phyloP scores from a whole-genome alignment of 345 rosid species.

The Salix dunnii region DNA sequence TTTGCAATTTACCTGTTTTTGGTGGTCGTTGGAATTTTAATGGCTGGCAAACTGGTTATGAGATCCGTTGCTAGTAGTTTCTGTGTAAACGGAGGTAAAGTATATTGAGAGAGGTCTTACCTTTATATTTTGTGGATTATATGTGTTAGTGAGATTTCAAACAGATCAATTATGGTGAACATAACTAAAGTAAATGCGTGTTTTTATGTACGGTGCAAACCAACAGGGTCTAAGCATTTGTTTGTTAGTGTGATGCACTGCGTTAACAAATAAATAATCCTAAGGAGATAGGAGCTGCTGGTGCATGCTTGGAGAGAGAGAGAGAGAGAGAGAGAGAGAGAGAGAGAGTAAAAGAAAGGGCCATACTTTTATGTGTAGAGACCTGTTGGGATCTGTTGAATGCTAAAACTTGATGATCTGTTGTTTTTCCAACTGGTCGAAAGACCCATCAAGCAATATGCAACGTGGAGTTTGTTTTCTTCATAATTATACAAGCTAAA shows the following conservation, averaged over 20 bases:
- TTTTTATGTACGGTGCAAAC: too few species aligned
- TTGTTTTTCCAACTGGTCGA: too few species aligned
- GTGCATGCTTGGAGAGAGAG: too few species aligned
- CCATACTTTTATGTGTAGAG: not conserved
- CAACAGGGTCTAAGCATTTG: too few species aligned
- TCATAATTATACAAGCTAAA: too few species aligned
- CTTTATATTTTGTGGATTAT: not conserved
- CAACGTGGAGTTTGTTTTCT: too few species aligned
- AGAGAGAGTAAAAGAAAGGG: not conserved
- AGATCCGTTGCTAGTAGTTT: slow-evolving; percentile 5
- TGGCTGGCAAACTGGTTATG: too few species aligned
- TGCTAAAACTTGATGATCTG: slow-evolving; percentile 2
- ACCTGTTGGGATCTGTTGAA: not conserved
- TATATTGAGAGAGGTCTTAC: not conserved
- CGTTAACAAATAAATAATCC: not conserved
- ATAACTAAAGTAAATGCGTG: not conserved
- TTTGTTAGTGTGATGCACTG: too few species aligned
- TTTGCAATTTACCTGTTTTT: too few species aligned
- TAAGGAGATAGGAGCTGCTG: not conserved
- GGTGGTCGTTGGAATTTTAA: too few species aligned
- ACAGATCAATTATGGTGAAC: not conserved
- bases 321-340: too few species aligned
- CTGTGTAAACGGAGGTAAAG: not conserved
- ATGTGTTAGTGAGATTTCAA: not conserved
- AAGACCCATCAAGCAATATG: too few species aligned